Evolutionary conservation across 768 basidiomycete genomes (phyloP), one percentile per base, ranked within the genome.

Genomic region (Mycena polygramma): DNA sequence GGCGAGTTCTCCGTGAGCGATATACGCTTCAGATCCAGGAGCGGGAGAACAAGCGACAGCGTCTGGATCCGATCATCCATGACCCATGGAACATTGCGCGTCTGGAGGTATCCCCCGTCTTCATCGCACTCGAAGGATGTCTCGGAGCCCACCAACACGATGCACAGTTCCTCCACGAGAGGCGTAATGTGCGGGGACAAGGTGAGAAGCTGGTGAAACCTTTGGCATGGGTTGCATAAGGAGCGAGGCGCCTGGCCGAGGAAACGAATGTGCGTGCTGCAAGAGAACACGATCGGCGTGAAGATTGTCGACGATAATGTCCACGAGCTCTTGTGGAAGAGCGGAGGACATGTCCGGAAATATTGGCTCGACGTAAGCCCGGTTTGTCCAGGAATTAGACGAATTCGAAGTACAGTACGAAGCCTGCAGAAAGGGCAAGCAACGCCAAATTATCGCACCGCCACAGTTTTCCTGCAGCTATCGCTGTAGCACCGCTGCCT

Each of bases 241-340:
- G 52, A 22, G 6, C 8, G 14, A 24, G 6, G 37, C 26, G 14
- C 24, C 41, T 49, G 4, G 51, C 17, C 10, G 66, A 48, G 20
- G 13, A 7, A 54, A 45, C 43, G 10, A 68, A 61, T 45, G 66
- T 10, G 13, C 59, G 66, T 8, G 49, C 59, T 1, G 59, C 51
- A 13, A 68, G 53, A 4, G 51, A 60, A 36, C 66, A 68, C 2
- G 58, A 13, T n/a, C n/a, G n/a, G n/a, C 37, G 37, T 54, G 45
- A 68, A 19, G 35, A 68, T 68, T 24, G 15, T 68, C 58, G n/a
- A 61, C 35, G n/a, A 68, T 51, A 1, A 61, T 24, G 30, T 68
- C 59, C 30, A 61, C 4, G 19, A 68, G 66, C 52, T 68, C 41
- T 7, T 41, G 41, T 10, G 41, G 41, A 41, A 41, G 30, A n/a